Base-by-base conservation (phyloP, 108 stramenopile species). In the Chaetoceros tenuissimus region DNA sequence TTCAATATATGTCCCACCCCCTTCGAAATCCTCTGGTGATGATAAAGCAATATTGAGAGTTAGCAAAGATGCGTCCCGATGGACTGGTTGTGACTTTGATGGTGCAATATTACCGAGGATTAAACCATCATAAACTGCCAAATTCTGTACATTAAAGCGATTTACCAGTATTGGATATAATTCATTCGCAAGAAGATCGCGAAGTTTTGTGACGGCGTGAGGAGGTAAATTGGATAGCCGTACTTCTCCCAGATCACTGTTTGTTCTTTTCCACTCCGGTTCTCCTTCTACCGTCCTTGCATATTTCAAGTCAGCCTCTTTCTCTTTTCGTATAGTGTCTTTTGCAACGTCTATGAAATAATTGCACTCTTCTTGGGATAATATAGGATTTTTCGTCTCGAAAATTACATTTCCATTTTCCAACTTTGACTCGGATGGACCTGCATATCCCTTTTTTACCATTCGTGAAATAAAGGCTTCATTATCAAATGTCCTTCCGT, bases 1-100 rank as follows among this genome's bases (percentile, higher is more conserved):
- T 31, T 54, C 53, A 26, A 54, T 30, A 29, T 54, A 54, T 3
- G 53, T 54, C 3, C 53, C 53, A 26, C 53, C 53, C 3, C 53
- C 53, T 18, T n/a, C 29, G 25, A 10, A 54, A 3, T 22, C 53
- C 3, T 54, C 53, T 3, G 18, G 16, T 26, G 53, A 29, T 19
- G 53, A 54, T 13, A 54, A 25, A 5, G 53, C 53, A 31, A 54
- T 54, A 29, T 54, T 54, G 8, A 54, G 3, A 22, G 53, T 30
- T 5, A 54, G 53, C 19, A 54, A 17, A 18, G 19, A 17, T 3
- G 53, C 53, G 27, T 54, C 53, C 5, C 53, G 26, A 31, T 54
- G 53, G 3, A 54, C 29, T 18, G 53, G 53, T 17, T 54, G 53
- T 26, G 19, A 21, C 3, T 18, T 3, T 3, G 53, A 17, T 3